These are phyloP conservation scores for Wakefieldia striispora DNA, from an alignment of 768 basidiomycete genomes.

Conservation along the genomic window DNA sequence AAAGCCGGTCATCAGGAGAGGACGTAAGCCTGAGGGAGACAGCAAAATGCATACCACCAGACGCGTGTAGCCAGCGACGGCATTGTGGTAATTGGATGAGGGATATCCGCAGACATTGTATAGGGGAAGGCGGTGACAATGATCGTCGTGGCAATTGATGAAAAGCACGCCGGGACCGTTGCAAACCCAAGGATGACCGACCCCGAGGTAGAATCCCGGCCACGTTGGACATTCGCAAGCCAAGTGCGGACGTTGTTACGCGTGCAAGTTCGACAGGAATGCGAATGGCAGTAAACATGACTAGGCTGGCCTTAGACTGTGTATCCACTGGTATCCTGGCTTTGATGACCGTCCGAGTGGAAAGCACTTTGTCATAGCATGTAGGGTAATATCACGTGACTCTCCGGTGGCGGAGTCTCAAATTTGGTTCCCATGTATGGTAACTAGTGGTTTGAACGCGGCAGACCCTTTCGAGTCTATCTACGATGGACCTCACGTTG, in stretches of 20 bases:
- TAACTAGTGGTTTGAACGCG: not conserved
- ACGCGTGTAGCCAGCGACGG: conserved; percentile 17
- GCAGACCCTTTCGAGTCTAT: too few species aligned
- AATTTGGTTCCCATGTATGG: not conserved
- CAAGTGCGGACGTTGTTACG: conserved; percentile 4
- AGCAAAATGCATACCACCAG: conserved; percentile 10
- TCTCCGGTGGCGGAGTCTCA: not conserved
- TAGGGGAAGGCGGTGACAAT: not conserved
- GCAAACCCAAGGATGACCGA: not conserved
- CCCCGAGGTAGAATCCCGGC: not conserved
- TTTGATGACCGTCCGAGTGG: not conserved
- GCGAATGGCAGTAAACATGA: conserved; percentile 2
- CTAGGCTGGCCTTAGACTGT: not conserved
- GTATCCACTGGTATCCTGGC: not conserved
- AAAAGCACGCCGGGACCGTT: conserved; percentile 6
- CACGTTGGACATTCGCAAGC: conserved; percentile 4
- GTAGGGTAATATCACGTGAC: conserved; percentile 6
- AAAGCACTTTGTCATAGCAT: not conserved
- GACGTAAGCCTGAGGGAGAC: not conserved
- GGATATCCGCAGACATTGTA: not conserved
- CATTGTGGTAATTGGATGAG: not conserved
- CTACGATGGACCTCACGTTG: not conserved
- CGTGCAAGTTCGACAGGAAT: conserved; percentile 17
- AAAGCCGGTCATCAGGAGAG: not conserved
- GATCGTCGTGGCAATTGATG: conserved; percentile 8